Evolutionary conservation across 2,329 filamentous ascomycete genomes (phyloP).

Genomic region (Coniochaeta hoffmannii): DNA sequence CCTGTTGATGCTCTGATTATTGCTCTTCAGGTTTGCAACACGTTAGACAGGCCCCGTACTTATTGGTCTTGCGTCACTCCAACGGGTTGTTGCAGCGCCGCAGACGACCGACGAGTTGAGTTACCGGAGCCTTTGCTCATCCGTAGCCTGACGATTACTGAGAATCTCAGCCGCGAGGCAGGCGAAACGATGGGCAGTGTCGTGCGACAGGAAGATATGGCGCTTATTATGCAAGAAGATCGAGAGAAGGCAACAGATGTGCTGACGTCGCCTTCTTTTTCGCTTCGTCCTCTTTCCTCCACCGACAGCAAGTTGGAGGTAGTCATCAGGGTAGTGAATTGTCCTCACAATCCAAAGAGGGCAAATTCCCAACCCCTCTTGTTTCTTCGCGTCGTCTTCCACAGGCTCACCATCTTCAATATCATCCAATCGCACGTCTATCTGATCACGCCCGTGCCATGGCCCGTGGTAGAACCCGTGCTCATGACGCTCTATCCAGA

Average conservation of each 20-base stretch:
- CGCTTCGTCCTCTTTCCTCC: background rate
- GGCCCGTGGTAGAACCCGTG: background rate
- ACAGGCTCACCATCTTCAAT: background rate
- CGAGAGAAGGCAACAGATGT: background rate
- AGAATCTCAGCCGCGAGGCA: background rate
- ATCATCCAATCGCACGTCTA: background rate
- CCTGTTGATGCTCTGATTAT: background rate
- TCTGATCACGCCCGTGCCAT: background rate
- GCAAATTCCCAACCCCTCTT: background rate
- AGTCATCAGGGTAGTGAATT: too few relatives aligned
- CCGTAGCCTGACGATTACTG: background rate
- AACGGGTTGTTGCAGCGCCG: background rate
- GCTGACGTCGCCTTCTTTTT: background rate
- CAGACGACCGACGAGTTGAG: too few relatives aligned
- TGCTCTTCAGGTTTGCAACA: background rate
- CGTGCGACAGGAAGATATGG: background rate
- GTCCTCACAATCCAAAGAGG: background rate
- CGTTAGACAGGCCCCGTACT: background rate
- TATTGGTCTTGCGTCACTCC: background rate
- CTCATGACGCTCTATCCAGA: background rate
- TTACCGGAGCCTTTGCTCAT: background rate
- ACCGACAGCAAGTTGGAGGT: too few relatives aligned
- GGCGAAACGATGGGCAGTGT: background rate
- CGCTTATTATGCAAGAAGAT: background rate
- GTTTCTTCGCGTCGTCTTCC: background rate